Percentiles rank a stretch among this genome's conserved stretches.
Conservation (phyloP, 495 filamentous ascomycete genomes). For the Aspergillus diversus region DNA sequence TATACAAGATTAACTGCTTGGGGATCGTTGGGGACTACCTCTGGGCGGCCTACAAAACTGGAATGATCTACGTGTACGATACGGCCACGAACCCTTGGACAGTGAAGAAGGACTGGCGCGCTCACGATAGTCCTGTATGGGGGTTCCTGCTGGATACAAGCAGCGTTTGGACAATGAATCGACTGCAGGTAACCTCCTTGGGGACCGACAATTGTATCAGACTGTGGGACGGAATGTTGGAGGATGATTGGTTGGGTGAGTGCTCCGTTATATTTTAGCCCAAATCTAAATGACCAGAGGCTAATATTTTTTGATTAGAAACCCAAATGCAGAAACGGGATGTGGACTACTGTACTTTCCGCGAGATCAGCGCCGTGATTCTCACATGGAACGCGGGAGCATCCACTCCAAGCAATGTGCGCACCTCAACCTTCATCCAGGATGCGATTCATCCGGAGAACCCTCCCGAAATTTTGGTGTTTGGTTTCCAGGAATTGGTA, state of each 20-base stretch:
- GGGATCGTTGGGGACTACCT: constrained; percentile 80
- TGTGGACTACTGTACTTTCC: constrained; percentile 79
- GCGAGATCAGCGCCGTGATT: constrained; percentile 74
- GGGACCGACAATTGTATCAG: constrained; percentile 85
- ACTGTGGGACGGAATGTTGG: constrained; percentile 90
- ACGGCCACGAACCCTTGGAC: constrained; percentile 79
- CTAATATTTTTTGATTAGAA: constrained; percentile 54
- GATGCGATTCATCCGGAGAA: constrained; percentile 70
- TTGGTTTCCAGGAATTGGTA: constrained; percentile 97
- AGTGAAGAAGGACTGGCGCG: constrained; percentile 92
- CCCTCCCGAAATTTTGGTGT: constrained; percentile 87
- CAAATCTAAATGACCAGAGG: neutral
- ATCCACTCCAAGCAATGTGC: constrained; percentile 78
- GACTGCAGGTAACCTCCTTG: constrained; percentile 83
- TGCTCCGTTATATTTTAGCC: constrained; percentile 8
- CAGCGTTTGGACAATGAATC: constrained; percentile 84
- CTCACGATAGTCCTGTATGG: constrained; percentile 80
- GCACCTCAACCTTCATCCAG: constrained; percentile 76
- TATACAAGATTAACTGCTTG: constrained; percentile 94
- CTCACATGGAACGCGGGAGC: constrained; percentile 98
- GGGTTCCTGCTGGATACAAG: constrained; percentile 77
- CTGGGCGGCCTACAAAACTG: constrained; percentile 94
- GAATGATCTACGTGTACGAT: constrained; percentile 95
- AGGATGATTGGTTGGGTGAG: constrained; percentile 88
- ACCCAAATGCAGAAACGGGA: constrained; percentile 83